Evolutionary conservation across 805 yeast species (phyloP).

Genomic region (Barnettozyma botsteinii): DNA sequence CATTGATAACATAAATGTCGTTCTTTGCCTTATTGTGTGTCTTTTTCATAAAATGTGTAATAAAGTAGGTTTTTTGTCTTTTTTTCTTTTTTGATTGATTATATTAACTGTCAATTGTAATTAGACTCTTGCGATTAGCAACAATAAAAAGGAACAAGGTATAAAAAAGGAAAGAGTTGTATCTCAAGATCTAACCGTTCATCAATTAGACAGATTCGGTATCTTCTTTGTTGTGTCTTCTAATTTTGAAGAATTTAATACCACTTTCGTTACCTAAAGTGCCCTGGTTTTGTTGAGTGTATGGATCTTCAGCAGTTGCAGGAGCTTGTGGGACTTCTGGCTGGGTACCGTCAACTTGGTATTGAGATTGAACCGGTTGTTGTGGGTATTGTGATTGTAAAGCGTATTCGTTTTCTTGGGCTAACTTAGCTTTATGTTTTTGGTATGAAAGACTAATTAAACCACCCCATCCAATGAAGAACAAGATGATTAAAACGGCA

Average conservation of each 20-base stretch:
- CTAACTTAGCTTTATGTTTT: constrained; percentile 40
- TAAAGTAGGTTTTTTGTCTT: too few relatives aligned
- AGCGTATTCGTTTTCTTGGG: constrained; percentile 23
- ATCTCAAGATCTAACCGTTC: too few relatives aligned
- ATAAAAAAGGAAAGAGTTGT: not conserved
- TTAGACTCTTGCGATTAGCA: too few relatives aligned
- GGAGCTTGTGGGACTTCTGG: constrained; percentile 4
- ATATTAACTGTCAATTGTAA: too few relatives aligned
- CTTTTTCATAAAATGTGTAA: too few relatives aligned
- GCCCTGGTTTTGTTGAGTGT: constrained; percentile 26
- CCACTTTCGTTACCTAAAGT: constrained; percentile 41
- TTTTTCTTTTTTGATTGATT: too few relatives aligned
- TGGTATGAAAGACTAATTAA: constrained; percentile 44
- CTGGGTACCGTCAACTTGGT: constrained; percentile 13
- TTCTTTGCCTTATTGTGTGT: too few relatives aligned
- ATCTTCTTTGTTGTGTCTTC: constrained; percentile 43
- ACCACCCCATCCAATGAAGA: constrained; percentile 47
- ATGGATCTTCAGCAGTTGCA: constrained; percentile 21
- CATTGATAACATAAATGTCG: too few relatives aligned
- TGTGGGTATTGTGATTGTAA: constrained; percentile 5
- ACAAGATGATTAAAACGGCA: constrained; percentile 43
- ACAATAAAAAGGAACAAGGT: not conserved
- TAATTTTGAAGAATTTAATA: constrained; percentile 71
- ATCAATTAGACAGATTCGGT: constrained; percentile 36
- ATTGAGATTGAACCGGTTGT: not conserved